phyloP scores from a whole-genome alignment of 148 eudicot species.

The Cornus controversa region DNA sequence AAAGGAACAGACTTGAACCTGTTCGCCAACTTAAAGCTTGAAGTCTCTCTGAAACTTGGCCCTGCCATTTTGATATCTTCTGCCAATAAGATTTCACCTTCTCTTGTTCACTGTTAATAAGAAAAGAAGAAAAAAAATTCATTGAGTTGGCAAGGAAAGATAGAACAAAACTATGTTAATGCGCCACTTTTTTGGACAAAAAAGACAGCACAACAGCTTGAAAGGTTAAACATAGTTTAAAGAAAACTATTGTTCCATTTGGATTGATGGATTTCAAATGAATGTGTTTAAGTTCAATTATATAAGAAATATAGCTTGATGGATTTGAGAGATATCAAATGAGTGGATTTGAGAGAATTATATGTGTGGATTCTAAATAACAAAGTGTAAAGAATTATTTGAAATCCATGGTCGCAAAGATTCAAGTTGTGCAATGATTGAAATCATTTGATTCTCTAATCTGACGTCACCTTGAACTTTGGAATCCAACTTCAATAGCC shows the following conservation, averaged over 20 bases:
- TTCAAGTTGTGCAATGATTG: too few species aligned
- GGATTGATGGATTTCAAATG: background rate
- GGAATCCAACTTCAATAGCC: too few species aligned
- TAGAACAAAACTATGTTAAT: background rate
- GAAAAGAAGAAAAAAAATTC: background rate
- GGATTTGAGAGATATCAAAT: too few species aligned
- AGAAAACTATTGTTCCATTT: background rate
- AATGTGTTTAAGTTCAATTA: too few species aligned
- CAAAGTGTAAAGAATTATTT: too few species aligned
- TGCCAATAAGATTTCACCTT: conserved; percentile 89
- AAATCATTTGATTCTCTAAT: too few species aligned
- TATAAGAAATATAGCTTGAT: too few species aligned
- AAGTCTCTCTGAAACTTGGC: conserved; percentile 77
- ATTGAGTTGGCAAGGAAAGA: background rate
- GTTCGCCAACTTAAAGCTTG: conserved; percentile 54
- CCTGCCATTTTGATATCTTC: conserved; percentile 95
- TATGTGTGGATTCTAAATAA: too few species aligned
- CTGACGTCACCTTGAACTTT: too few species aligned
- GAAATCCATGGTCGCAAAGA: too few species aligned
- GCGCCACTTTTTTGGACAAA: conserved; percentile 8
- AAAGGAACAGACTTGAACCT: conserved; percentile 42
- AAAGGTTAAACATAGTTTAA: conserved; percentile 7
- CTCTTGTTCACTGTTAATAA: conserved; percentile 71
- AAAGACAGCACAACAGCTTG: background rate
- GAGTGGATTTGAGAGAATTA: too few species aligned